A percentile compares a stretch with the other conserved stretches of the same genome.
Evolutionary conservation across 495 filamentous ascomycete genomes (phyloP).

Genomic region (Thermochaetoides thermophila): DNA sequence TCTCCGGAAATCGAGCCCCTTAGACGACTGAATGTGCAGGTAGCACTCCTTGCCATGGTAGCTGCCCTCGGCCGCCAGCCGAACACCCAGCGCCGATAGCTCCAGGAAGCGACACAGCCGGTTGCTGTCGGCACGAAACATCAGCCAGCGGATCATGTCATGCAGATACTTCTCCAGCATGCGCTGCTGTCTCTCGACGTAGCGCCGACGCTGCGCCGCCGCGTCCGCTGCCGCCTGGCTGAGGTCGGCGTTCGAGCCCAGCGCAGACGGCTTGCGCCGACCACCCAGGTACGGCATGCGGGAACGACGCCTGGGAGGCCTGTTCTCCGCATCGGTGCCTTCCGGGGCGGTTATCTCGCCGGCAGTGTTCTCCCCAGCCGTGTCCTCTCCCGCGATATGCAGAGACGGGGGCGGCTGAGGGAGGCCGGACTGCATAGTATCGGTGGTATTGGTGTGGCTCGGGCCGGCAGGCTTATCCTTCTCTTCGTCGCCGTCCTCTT

Average conservation of each 20-base stretch:
- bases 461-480: conserved; percentile 16
- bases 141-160: conserved; percentile 83
- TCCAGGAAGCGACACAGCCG: conserved; percentile 93
- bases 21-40: conserved; percentile 76
- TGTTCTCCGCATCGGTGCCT: conserved; percentile 26
- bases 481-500: conserved; percentile 74
- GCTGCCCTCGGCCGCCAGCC: conserved; percentile 85
- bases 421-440: no score
- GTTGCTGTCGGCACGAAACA: conserved; percentile 92
- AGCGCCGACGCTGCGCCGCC: conserved; percentile 28
- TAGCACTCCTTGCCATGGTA: conserved; percentile 98
- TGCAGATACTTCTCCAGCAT: conserved; percentile 88
- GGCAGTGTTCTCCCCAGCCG: conserved; percentile 28
- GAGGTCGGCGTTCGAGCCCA: conserved; percentile 17
- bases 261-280: conserved; percentile 18
- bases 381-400: no score
- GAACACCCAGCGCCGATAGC: conserved; percentile 85
- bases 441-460: conserved; percentile 32
- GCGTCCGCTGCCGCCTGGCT: conserved; percentile 11
- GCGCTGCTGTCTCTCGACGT: conserved; percentile 55
- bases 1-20: conserved; percentile 78
- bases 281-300: conserved; percentile 39
- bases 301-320: conserved; percentile 42
- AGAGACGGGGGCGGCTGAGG: no score
- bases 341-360: conserved; percentile 26